Conservation (phyloP, 805 yeast species). For the Diddensiella transvaalensis region DNA sequence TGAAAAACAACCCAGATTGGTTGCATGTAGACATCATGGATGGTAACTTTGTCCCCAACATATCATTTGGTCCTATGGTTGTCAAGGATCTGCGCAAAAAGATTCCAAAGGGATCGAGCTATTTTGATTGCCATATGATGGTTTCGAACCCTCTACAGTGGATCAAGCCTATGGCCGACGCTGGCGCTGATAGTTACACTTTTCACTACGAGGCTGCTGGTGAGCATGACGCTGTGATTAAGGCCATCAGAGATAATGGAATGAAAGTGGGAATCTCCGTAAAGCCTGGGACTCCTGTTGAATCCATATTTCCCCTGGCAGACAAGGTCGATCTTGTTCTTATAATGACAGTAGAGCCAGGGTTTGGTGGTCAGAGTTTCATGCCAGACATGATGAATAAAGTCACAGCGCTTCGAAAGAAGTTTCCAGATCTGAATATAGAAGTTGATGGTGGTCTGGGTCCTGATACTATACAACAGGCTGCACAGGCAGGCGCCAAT, state of each 20-base stretch:
- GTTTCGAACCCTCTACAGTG: slow-evolving; percentile 86
- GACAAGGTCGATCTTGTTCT: slow-evolving; percentile 87
- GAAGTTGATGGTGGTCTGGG: slow-evolving; percentile 98
- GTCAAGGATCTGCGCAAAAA: slow-evolving; percentile 71
- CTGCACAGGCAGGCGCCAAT: slow-evolving; percentile 97
- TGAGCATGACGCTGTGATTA: slow-evolving; percentile 66
- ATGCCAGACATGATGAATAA: slow-evolving; percentile 96
- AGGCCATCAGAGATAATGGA: slow-evolving; percentile 72
- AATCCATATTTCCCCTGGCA: slow-evolving; percentile 70
- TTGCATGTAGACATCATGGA: slow-evolving; percentile 98
- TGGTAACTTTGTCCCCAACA: slow-evolving; percentile 97
- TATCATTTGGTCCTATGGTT: slow-evolving; percentile 89
- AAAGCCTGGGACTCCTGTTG: slow-evolving; percentile 89
- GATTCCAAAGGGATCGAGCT: slow-evolving; percentile 63
- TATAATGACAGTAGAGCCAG: slow-evolving; percentile 98
- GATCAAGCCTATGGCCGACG: slow-evolving; percentile 87
- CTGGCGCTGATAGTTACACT: slow-evolving; percentile 94
- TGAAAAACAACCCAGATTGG: slow-evolving; percentile 89
- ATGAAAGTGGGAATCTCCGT: slow-evolving; percentile 92
- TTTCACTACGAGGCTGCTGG: slow-evolving; percentile 91
- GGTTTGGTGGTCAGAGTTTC: slow-evolving; percentile 97
- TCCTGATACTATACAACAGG: slow-evolving; percentile 74
- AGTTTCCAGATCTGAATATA: slow-evolving; percentile 76
- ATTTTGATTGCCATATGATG: slow-evolving; percentile 99
- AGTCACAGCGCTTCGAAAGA: slow-evolving; percentile 68